Percentiles rank a stretch among this genome's conserved stretches.
Conservation (phyloP, 1,284 basidiomycete species). For the Trametes versicolor region DNA sequence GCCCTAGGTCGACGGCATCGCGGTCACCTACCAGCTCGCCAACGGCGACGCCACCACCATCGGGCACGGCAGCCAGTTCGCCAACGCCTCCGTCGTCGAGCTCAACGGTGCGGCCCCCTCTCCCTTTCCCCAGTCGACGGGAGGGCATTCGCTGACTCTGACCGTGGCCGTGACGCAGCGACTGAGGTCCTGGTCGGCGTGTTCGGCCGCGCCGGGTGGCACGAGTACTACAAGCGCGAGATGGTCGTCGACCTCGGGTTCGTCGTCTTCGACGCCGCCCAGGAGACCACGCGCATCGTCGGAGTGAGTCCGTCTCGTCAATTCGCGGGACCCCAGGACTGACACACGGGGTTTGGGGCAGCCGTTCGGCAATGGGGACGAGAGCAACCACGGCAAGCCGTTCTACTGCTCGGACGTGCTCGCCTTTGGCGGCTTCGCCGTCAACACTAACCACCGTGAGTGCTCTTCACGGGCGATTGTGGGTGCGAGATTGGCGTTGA, state of each 20-base stretch:
- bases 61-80: slow-evolving; percentile 27
- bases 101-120: too few relatives aligned
- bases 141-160: too few relatives aligned
- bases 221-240: slow-evolving; percentile 26
- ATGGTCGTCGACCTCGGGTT: slow-evolving; percentile 30
- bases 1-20: slow-evolving; percentile 30
- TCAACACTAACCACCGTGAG: slow-evolving; percentile 4
- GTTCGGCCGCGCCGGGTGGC: slow-evolving; percentile 30
- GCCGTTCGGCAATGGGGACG: slow-evolving; percentile 29
- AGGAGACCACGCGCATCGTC: slow-evolving; percentile 17
- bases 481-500: too few relatives aligned
- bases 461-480: not conserved
- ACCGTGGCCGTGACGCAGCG: too few relatives aligned
- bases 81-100: not conserved
- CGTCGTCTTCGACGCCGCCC: slow-evolving; percentile 26
- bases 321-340: not conserved
- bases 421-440: slow-evolving; percentile 27
- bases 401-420: slow-evolving; percentile 30
- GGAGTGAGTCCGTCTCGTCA: slow-evolving; percentile 14
- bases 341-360: not conserved
- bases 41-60: slow-evolving; percentile 5
- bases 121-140: too few relatives aligned
- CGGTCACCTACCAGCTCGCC: slow-evolving; percentile 24
- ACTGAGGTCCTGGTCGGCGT: slow-evolving; percentile 27
- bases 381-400: slow-evolving; percentile 22